Conservation (phyloP, 768 basidiomycete species). For the Leccinum barrowsii region DNA sequence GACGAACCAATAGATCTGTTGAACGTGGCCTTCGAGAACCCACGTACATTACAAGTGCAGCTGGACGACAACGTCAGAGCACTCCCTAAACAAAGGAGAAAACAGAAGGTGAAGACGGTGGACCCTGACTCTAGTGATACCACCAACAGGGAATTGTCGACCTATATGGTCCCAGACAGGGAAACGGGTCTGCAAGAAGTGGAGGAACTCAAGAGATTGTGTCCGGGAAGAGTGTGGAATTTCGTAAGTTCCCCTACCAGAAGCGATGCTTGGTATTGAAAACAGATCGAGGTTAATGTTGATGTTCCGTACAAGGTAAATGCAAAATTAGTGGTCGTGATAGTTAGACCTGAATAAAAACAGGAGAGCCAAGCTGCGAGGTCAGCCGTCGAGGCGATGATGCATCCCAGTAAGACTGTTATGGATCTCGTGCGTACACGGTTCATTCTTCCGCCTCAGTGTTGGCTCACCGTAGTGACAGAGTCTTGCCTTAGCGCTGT, state of each 20-base stretch:
- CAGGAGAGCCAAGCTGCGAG: slow-evolving; percentile 68
- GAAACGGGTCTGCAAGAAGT: slow-evolving; percentile 74
- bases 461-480: slow-evolving; percentile 29
- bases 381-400: slow-evolving; percentile 57
- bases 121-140: neutral
- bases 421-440: slow-evolving; percentile 79
- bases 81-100: slow-evolving; percentile 43
- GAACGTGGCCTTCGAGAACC: slow-evolving; percentile 95
- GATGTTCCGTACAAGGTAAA: slow-evolving; percentile 76
- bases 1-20: slow-evolving; percentile 87
- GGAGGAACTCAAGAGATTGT: slow-evolving; percentile 71
- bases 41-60: slow-evolving; percentile 62
- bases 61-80: slow-evolving; percentile 44
- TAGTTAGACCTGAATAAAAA: neutral
- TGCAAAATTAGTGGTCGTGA: neutral
- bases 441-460: neutral
- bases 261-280: neutral
- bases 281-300: slow-evolving; percentile 64
- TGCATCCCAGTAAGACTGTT: slow-evolving; percentile 78
- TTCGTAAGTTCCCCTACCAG: slow-evolving; percentile 53
- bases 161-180: slow-evolving; percentile 87
- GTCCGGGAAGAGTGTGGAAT: slow-evolving; percentile 83
- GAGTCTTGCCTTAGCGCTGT: slow-evolving; percentile 91
- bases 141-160: slow-evolving; percentile 14
- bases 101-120: slow-evolving; percentile 18